Evolutionary conservation across 345 rosid species (phyloP).

Genomic region (Citrus maxima): DNA sequence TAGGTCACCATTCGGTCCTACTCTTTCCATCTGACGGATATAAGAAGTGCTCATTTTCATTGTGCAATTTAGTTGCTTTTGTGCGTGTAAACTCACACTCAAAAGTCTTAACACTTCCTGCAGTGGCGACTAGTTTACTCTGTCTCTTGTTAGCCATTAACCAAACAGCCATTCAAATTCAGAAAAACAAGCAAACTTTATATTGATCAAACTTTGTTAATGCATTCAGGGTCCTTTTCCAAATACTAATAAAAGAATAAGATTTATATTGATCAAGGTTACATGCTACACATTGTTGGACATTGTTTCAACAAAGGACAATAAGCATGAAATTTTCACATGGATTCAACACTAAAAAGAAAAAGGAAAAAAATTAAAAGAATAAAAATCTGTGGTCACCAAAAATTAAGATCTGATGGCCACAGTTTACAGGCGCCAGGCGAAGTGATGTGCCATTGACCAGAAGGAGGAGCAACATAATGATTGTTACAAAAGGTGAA

Average conservation of each 20-base stretch:
- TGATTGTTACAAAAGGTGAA: neutral
- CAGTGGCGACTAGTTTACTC: no score
- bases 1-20: neutral
- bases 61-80: no score
- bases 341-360: neutral
- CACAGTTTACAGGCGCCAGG: neutral
- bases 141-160: no score
- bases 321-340: neutral
- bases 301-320: neutral
- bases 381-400: neutral
- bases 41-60: no score
- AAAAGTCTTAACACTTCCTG: no score
- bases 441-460: neutral
- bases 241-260: no score
- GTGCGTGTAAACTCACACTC: no score
- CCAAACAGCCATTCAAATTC: no score
- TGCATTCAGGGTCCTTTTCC: no score
- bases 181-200: no score
- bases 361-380: neutral
- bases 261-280: neutral
- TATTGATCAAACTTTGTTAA: no score
- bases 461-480: neutral
- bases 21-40: neutral
- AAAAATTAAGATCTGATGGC: neutral
- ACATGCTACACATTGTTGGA: neutral